phyloP scores from a whole-genome alignment of 2,329 filamentous ascomycete species.

The Aspergillus unguis region DNA sequence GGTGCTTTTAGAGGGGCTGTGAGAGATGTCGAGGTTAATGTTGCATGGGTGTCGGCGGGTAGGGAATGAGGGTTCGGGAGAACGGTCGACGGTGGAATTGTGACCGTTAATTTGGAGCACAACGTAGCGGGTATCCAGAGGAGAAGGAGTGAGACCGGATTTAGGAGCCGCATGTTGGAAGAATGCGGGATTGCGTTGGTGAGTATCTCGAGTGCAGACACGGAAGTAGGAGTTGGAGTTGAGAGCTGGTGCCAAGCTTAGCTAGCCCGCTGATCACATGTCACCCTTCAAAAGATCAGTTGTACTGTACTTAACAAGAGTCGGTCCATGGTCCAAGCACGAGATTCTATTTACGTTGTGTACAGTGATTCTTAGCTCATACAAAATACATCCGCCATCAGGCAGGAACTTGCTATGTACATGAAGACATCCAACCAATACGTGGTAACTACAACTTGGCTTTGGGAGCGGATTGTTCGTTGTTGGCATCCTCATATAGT shows the following conservation, averaged over 20 bases:
- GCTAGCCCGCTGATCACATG: background rate
- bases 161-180: slow-evolving; percentile 15
- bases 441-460: slow-evolving; percentile 36
- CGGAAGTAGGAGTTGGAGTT: background rate
- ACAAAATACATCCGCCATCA: slow-evolving; percentile 4
- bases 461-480: slow-evolving; percentile 35
- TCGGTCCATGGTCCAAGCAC: background rate
- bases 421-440: background rate
- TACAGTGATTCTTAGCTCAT: slow-evolving; percentile 9
- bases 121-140: slow-evolving; percentile 20
- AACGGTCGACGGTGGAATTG: slow-evolving; percentile 40
- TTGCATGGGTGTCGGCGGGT: slow-evolving; percentile 49
- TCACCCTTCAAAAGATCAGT: background rate
- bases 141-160: slow-evolving; percentile 10
- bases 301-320: background rate
- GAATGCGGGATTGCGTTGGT: background rate
- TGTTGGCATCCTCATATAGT: slow-evolving; percentile 57
- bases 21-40: slow-evolving; percentile 45
- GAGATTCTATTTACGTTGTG: background rate
- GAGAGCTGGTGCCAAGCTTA: slow-evolving; percentile 1
- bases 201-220: background rate
- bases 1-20: slow-evolving; percentile 53
- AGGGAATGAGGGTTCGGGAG: slow-evolving; percentile 45
- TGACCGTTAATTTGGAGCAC: slow-evolving; percentile 35
- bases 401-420: slow-evolving; percentile 7